Evolutionary conservation across 78 protist species (phyloP), one percentile per base, ranked within the genome.

Genomic region (Goniomonas avonlea): DNA sequence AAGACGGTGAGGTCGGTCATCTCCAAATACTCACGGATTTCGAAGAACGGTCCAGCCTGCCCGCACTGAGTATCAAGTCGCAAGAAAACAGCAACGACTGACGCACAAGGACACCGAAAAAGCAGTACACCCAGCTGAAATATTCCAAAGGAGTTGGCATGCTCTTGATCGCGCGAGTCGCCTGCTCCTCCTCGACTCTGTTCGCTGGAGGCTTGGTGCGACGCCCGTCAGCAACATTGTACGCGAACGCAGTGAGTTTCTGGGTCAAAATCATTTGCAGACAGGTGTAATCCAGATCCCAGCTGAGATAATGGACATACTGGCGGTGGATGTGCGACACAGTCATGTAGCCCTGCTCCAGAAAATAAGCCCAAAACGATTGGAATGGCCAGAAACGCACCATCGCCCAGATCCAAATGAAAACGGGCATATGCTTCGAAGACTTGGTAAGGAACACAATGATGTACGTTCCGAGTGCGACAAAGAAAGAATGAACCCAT

Each of bases 41-140:
- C 91, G 34, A 88, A 43, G 50, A 85, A 43, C n/a, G 91, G 91
- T 27, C 91, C 91, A 8, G 50, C 50, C 50, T n/a, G n/a, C n/a
- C n/a, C n/a, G n/a, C n/a, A n/a, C n/a, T n/a, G n/a, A n/a, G n/a
- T n/a, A n/a, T n/a, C n/a, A n/a, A n/a, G n/a, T n/a, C n/a, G n/a
- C n/a, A n/a, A n/a, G n/a, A n/a, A n/a, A n/a, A n/a, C n/a, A n/a
- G n/a, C n/a, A n/a, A n/a, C n/a, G n/a, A n/a, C n/a, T n/a, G n/a
- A n/a, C n/a, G n/a, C n/a, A n/a, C n/a, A n/a, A n/a, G n/a, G n/a
- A n/a, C n/a, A n/a, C n/a, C n/a, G n/a, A n/a, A n/a, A n/a, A n/a
- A n/a, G n/a, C n/a, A n/a, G n/a, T n/a, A n/a, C n/a, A n/a, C n/a
- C n/a, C n/a, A 7, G 87, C 85, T 31, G n/a, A n/a, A n/a, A n/a